A percentile compares a stretch with the other conserved stretches of the same genome.
Evolutionary conservation across 2,329 filamentous ascomycete genomes (phyloP).

Genomic region (Cadophora gregata): DNA sequence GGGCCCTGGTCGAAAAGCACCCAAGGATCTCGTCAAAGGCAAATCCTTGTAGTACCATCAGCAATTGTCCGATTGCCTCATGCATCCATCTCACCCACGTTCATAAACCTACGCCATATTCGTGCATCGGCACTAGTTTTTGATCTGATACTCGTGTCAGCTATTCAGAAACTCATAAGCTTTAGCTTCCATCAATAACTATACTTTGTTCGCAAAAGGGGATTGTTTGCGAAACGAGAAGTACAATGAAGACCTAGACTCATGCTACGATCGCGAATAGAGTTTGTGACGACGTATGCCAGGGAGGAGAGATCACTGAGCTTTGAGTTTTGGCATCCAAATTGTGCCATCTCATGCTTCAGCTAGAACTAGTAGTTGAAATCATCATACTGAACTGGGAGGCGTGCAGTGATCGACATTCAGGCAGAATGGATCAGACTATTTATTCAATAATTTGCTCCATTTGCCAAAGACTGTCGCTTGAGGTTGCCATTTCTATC

Average conservation of each 20-base stretch:
- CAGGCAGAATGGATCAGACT: no score
- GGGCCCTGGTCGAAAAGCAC: not conserved
- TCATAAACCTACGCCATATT: not conserved
- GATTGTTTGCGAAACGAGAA: slow-evolving; percentile 15
- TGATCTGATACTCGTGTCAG: not conserved
- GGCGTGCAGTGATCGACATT: slow-evolving; percentile 16
- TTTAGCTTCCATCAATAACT: not conserved
- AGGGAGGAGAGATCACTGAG: not conserved
- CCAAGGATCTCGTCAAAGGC: not conserved
- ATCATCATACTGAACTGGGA: slow-evolving; percentile 10
- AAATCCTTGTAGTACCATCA: not conserved
- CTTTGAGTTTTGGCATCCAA: not conserved
- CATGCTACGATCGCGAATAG: slow-evolving; percentile 6
- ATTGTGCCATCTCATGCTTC: slow-evolving; percentile 1
- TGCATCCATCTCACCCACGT: not conserved
- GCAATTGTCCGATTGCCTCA: not conserved
- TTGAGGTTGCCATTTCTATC: slow-evolving; percentile 7
- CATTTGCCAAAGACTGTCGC: not conserved
- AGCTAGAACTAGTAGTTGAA: slow-evolving; percentile 9
- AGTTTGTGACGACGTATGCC: not conserved
- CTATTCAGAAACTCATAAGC: not conserved
- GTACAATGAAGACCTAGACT: not conserved
- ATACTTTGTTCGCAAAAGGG: not conserved
- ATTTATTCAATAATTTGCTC: no score
- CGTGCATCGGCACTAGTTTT: not conserved